phyloP scores from a whole-genome alignment of 257 asterid genomes.

The Jasminum sambac region DNA sequence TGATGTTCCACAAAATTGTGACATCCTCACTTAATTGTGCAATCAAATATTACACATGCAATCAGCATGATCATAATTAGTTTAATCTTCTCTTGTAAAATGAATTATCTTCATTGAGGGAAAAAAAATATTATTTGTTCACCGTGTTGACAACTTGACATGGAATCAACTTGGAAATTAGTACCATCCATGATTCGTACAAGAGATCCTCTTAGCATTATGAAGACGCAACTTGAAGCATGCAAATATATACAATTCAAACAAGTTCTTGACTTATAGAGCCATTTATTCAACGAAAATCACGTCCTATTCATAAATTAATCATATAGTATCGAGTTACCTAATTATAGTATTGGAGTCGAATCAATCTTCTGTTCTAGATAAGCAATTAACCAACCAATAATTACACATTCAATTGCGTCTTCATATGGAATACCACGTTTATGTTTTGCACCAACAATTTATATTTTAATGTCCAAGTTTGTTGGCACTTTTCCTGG shows the following conservation, averaged over 20 bases:
- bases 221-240: conserved; percentile 3
- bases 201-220: conserved; percentile 1
- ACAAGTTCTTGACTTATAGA: background rate
- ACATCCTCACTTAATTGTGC: too few relatives aligned
- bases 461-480: background rate
- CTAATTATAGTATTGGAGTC: background rate
- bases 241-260: conserved; percentile 2
- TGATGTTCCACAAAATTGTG: too few relatives aligned
- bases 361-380: background rate
- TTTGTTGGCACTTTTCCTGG: background rate
- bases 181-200: background rate
- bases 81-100: too few relatives aligned
- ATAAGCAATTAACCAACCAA: background rate
- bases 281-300: background rate
- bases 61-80: too few relatives aligned
- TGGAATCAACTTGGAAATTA: background rate
- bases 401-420: background rate
- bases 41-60: too few relatives aligned
- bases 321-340: background rate
- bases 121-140: background rate
- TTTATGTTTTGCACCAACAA: background rate
- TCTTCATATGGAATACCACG: background rate
- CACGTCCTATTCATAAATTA: background rate
- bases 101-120: too few relatives aligned
- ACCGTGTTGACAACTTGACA: background rate